Evolutionary conservation across 208 protist species (phyloP).

Genomic region (Wallacemonas collosoma): DNA sequence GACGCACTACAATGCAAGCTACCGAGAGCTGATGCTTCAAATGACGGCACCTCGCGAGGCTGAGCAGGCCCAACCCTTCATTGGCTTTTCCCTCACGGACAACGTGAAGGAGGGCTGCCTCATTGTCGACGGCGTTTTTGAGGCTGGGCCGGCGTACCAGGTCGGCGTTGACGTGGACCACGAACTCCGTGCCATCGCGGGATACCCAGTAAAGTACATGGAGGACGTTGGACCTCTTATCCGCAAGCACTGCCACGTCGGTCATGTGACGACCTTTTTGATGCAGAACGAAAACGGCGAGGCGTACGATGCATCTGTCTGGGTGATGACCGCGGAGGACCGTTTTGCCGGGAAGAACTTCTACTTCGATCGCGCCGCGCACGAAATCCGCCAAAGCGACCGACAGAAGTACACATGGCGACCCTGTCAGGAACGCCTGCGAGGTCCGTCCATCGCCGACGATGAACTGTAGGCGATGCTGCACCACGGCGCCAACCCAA

Average conservation of each 20-base stretch:
- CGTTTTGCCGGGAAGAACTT: conserved; percentile 18
- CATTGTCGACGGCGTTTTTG: conserved; percentile 28
- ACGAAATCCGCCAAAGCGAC: conserved; percentile 24
- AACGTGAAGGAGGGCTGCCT: conserved; percentile 21
- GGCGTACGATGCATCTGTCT: conserved; percentile 13
- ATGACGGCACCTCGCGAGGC: not conserved
- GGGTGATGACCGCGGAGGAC: conserved; percentile 31
- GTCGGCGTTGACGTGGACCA: conserved; percentile 26
- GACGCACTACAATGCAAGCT: conserved; percentile 16
- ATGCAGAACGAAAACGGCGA: conserved; percentile 4
- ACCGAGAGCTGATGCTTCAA: conserved; percentile 8
- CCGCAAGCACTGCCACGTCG: conserved; percentile 21
- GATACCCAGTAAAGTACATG: conserved; percentile 11
- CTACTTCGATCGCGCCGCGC: conserved; percentile 26
- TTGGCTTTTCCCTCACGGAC: conserved; percentile 32
- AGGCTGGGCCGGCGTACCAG: conserved; percentile 20
- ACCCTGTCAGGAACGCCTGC: not conserved
- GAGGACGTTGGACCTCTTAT: conserved; percentile 19
- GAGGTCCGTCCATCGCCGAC: conserved; percentile 6
- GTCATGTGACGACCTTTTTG: conserved; percentile 13
- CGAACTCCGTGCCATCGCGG: conserved; percentile 21
- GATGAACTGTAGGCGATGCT: conserved; percentile 5
- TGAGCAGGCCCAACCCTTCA: conserved; percentile 19
- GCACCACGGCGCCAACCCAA: too few relatives aligned
- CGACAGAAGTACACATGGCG: conserved; percentile 21